Base-by-base conservation (phyloP, 257 asterid genomes). In the Anisodus tanguticus region DNA sequence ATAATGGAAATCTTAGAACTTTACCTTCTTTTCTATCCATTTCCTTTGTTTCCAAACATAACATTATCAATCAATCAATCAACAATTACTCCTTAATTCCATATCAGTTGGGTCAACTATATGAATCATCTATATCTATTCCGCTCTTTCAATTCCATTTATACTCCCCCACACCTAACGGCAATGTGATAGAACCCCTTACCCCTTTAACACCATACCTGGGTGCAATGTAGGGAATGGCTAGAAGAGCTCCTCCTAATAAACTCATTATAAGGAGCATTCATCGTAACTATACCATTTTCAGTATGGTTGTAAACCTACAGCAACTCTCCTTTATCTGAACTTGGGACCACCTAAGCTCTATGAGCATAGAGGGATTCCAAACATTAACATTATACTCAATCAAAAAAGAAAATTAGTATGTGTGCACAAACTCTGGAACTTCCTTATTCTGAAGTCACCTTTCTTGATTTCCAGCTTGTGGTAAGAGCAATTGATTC, bases 381-480 rank as follows among this genome's bases (percentile, higher is more conserved):
- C 16, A 71, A 45, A 71, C 4, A 47, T 31, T 13, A 71, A 0
- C 58, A 71, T 43, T 12, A 57, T 70, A 43, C 37, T 17, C 79
- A 4, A 17, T 43, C 74, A 17, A 70, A 43, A 49, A 70, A 17
- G 37, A 70, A 71, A 66, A 66, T 0, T 0, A 12, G 39, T 12
- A n/a, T 0, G 39, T 5, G 37, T n/a, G 58, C 58, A 71, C 39
- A 71, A 0, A 71, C 45, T 71, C 10, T 71, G 39, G 39, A 71
- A 71, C 58, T n/a, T 71, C 17, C 9, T 19, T 64, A 64, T 26
- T 64, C 45, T 10, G 31, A 64, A 26, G 35, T 71, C 16, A 12
- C 79, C 79, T 71, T 45, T 71, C n/a, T n/a, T 39, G 4, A 71
- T 71, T 43, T 70, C 54, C 79, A 9, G 26, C 58, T 45, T n/a